Evolutionary conservation across 176 grass and related monocot species (phyloP), one percentile per base, ranked within the genome.

Genomic region (Stipa capillata): DNA sequence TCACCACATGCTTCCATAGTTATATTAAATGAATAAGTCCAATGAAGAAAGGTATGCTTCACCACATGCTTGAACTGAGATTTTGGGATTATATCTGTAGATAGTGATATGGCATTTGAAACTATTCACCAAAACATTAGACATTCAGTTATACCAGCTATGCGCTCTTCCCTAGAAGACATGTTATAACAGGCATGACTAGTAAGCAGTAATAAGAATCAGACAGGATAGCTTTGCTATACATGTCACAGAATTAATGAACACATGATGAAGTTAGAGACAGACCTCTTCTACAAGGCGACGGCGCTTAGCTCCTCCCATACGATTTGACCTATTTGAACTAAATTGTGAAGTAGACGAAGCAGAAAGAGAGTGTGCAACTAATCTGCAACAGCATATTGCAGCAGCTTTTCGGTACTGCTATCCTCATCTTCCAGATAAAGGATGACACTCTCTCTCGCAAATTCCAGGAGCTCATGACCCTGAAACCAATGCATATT

Each of bases 361-460:
- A 77, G 82, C 73, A 83, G 95, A 89, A 76, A 98, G 82, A 79
- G 95, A 98, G 64, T 94, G 91, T 8, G 83, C 92, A 71, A 94
- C 89, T 82, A 98, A 82, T 90, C 79, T 91, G 80, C 92, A 94
- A 87, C 95, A 98, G 42, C 95, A 98, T 68, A 89, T 74, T 13
- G 90, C 93, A 79, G 92, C 92, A 66, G 91, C 92, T 84, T 90
- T 98, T 73, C 92, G 85, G 92, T 98, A 82, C 60, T 90, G 48
- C 85, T 89, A 87, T 98, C 95, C 66, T 98, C 92, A 71, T 94
- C 95, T 69, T 98, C 95, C 80, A 98, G 74, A 89, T 94, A 98
- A 75, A 86, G 62, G 76, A 98, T 85, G 76, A 91, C 95, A 83
- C 87, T 89, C 45, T 94, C 92, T 91, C 83, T 90, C 69, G 92